Conservation (phyloP, 805 yeast genomes). For the Debaryomyces hansenii region DNA sequence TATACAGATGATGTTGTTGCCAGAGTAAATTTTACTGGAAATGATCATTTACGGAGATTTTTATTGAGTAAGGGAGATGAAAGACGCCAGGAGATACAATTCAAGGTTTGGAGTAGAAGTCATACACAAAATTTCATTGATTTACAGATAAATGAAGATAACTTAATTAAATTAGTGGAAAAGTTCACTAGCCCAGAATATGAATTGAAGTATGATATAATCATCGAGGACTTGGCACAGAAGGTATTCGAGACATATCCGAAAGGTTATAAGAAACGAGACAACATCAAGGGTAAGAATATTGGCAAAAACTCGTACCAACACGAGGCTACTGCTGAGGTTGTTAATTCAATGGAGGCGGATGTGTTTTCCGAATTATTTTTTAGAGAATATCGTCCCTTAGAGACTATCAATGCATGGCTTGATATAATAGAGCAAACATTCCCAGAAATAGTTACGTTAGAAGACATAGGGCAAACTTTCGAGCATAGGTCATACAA, state of each 20-base stretch:
- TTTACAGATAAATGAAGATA: conserved; percentile 20
- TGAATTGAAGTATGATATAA: conserved; percentile 31
- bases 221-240: conserved; percentile 59
- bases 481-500: conserved; percentile 71
- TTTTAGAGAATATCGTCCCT: conserved; percentile 67
- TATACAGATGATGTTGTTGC: conserved; percentile 47
- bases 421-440: conserved; percentile 57
- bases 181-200: conserved; percentile 14
- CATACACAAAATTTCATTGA: conserved; percentile 9
- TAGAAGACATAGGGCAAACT: conserved; percentile 74
- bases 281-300: conserved; percentile 3
- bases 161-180: conserved; percentile 21
- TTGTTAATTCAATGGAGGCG: conserved; percentile 12
- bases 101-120: conserved; percentile 51
- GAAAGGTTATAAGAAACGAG: conserved; percentile 4
- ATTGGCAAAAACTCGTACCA: conserved; percentile 5
- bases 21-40: conserved; percentile 36
- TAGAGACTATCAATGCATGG: conserved; percentile 73
- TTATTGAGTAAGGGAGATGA: conserved; percentile 10
- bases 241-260: conserved; percentile 59
- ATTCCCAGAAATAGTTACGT: conserved; percentile 60
- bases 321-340: conserved; percentile 13
- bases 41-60: conserved; percentile 15
- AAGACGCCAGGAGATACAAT: conserved; percentile 8
- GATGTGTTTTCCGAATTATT: conserved; percentile 49